These are phyloP conservation scores for Pogostemon cablin DNA, from an alignment of 257 asterid species.

Conservation along the genomic window DNA sequence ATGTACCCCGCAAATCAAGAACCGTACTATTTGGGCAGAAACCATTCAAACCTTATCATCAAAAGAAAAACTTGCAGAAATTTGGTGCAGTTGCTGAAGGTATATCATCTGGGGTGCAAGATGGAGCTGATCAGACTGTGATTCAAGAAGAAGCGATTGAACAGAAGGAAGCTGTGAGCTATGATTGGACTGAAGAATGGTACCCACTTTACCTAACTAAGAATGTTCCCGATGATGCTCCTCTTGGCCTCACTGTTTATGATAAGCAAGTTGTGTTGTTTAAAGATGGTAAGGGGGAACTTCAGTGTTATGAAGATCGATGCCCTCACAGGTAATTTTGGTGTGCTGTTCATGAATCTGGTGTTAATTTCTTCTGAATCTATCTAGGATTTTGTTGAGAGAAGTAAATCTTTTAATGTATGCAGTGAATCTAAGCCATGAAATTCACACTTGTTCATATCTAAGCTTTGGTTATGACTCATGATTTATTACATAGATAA, in stretches of 20 bases:
- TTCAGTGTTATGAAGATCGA: constrained; percentile 76
- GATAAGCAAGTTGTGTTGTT: constrained; percentile 85
- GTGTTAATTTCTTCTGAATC: background rate
- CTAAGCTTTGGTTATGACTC: background rate
- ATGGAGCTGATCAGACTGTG: constrained; percentile 42
- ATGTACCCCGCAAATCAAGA: constrained; percentile 28
- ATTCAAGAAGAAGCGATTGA: constrained; percentile 49
- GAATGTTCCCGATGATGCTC: constrained; percentile 89
- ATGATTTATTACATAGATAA: background rate
- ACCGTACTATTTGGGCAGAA: constrained; percentile 20
- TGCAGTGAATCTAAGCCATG: too few species aligned
- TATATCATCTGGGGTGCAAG: constrained; percentile 26
- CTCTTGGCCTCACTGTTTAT: constrained; percentile 86
- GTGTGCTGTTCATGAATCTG: background rate
- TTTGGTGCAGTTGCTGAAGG: constrained; percentile 44
- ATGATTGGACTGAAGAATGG: constrained; percentile 94
- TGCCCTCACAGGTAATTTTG: constrained; percentile 80
- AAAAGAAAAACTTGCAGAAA: constrained; percentile 29
- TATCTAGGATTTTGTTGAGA: background rate
- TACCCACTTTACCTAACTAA: constrained; percentile 84
- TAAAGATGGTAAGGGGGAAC: constrained; percentile 70
- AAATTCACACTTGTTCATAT: background rate
- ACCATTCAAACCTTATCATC: constrained; percentile 23
- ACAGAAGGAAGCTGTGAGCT: constrained; percentile 46
- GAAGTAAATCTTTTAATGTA: background rate